These are phyloP conservation scores for Lagenidium giganteum DNA, from an alignment of 352 stramenopile species.

Conservation along the genomic window DNA sequence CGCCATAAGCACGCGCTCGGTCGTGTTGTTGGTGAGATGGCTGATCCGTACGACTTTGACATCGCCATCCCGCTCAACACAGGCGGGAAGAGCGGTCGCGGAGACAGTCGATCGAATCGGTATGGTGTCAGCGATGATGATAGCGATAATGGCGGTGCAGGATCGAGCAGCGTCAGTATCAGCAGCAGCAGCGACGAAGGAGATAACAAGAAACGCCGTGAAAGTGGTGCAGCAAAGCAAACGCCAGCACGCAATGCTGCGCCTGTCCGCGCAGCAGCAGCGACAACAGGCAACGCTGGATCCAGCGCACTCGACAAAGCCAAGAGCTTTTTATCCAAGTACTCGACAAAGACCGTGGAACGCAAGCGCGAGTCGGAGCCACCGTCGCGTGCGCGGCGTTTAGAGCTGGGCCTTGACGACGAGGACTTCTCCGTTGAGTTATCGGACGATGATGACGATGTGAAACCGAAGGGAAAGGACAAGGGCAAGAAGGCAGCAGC, in stretches of 20 bases:
- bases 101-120: too few relatives aligned
- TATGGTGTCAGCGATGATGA: conserved; percentile 2
- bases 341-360: conserved; percentile 32
- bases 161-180: not conserved
- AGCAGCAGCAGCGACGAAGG: not conserved
- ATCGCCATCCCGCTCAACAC: conserved; percentile 32
- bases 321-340: conserved; percentile 72
- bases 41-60: conserved; percentile 40
- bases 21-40: too few relatives aligned
- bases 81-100: not conserved
- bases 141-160: not conserved
- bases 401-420: conserved; percentile 54
- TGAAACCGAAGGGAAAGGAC: not conserved
- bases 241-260: too few relatives aligned
- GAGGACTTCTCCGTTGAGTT: conserved; percentile 37
- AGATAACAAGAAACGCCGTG: not conserved
- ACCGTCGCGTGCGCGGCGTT: conserved; percentile 7
- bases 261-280: too few relatives aligned
- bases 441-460: conserved; percentile 1
- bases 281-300: conserved; percentile 6
- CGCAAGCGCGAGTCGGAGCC: conserved; percentile 4
- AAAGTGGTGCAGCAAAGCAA: too few relatives aligned
- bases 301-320: conserved; percentile 54
- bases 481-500: not conserved
- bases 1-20: too few relatives aligned